Base-by-base conservation (phyloP, 2,329 filamentous ascomycete genomes). In the Fusarium phyllophilum region DNA sequence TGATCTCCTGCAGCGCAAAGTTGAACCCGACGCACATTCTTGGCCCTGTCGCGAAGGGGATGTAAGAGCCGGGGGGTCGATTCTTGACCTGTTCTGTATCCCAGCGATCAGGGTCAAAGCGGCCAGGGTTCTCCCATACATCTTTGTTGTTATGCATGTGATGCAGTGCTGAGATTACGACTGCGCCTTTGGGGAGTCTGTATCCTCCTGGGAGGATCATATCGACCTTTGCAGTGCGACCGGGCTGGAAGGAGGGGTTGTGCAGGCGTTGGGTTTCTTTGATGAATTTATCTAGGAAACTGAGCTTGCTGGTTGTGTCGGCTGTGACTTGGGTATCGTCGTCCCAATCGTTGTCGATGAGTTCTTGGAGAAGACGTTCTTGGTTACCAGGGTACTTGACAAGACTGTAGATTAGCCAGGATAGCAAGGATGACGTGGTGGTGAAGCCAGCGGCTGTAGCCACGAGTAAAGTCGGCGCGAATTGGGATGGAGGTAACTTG, bases 11-110 rank as follows among this genome's bases (percentile, higher is more conserved):
- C 22, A 91, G 78, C 0, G 89, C 90, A 77, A 91, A 90, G 78
- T 90, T 91, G 83, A 90, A 91, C 0, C 89, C 90, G 51, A 92
- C 88, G 66, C 90, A 92, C 81, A 86, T 86, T 5, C 90, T 82
- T 0, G 83, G 86, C 0, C 90, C 90, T 0, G 85, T 82, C 0
- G 86, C 89, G 66, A 92, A 92, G 0, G 90, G 90, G 7, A 88
- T 82, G 69, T 91, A 92, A 0, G 86, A 81, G 1, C 84, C 85
- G 36, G 84, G 83, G 58, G 86, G 87, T 6, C 85, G 78, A 68
- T 84, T 85, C 81, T 88, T 89, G 58, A 89, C 88, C 26, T 83
- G 80, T 0, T 87, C 85, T 0, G 85, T 85, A 55, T 86, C 85
- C 89, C 89, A 91, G 10, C 90, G 82, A 73, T 91, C 89, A 0